phyloP scores from a whole-genome alignment of 106 monocot species.

The Dactylorhiza incarnata region DNA sequence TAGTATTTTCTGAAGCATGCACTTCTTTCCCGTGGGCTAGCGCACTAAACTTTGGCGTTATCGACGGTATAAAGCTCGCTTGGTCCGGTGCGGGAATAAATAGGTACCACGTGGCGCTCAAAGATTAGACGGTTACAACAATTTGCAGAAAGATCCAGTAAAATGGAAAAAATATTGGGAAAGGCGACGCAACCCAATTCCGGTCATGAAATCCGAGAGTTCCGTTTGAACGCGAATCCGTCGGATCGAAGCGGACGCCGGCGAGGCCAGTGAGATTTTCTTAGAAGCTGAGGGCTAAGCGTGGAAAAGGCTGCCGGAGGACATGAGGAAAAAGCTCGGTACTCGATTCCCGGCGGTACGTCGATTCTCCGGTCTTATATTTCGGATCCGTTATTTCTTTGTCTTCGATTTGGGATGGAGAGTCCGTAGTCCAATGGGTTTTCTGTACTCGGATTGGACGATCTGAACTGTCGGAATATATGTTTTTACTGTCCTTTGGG shows the following conservation, averaged over 20 bases:
- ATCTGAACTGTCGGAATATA: neutral
- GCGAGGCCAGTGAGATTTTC: neutral
- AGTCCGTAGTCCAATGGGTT: neutral
- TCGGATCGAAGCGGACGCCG: slow-evolving; percentile 1
- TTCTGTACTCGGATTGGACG: neutral
- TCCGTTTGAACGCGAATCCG: neutral
- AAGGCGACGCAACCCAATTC: neutral
- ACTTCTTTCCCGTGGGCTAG: no score
- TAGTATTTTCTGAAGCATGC: no score
- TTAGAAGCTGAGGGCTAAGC: neutral
- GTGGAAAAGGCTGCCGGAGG: neutral
- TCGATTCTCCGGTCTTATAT: neutral
- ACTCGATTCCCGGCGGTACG: slow-evolving; percentile 95
- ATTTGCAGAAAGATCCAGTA: no score
- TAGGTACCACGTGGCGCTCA: no score
- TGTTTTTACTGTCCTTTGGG: neutral
- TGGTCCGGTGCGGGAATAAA: no score
- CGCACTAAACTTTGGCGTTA: no score
- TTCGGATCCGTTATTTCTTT: neutral
- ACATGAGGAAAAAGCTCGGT: slow-evolving; percentile 99
- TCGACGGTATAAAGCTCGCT: no score
- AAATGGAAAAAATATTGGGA: neutral
- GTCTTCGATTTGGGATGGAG: neutral
- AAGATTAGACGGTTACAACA: no score
- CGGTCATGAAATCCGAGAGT: neutral